Evolutionary conservation across 345 rosid genomes (phyloP).

Genomic region (Geranium brycei): DNA sequence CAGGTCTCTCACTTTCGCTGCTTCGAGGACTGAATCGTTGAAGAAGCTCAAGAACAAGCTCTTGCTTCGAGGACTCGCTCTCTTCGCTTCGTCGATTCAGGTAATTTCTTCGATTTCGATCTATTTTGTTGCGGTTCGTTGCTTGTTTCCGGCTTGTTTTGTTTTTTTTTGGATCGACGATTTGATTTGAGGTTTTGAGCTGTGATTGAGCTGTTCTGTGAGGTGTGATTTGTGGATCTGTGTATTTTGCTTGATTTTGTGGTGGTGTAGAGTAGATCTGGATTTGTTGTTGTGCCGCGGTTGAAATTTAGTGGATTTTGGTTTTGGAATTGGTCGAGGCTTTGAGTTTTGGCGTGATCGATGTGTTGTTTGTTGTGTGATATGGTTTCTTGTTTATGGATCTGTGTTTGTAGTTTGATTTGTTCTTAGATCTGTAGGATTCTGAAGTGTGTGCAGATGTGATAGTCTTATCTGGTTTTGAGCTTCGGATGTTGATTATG

Average conservation of each 20-base stretch:
- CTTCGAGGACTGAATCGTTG: not conserved
- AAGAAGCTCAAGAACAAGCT: not conserved
- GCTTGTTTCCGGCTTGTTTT: not conserved
- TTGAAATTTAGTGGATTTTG: not conserved
- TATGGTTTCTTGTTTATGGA: conserved; percentile 10
- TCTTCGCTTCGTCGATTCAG: not conserved
- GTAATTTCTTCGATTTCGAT: not conserved
- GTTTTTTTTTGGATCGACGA: no score
- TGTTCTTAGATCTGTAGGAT: not conserved
- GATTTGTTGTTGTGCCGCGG: not conserved
- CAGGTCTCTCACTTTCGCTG: not conserved
- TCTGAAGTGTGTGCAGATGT: not conserved
- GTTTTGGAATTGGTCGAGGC: not conserved
- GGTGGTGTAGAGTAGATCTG: conserved; percentile 18
- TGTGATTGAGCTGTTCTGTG: not conserved
- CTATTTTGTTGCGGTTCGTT: not conserved
- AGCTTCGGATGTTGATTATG: not conserved
- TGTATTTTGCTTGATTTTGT: not conserved
- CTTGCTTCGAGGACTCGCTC: not conserved
- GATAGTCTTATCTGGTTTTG: not conserved
- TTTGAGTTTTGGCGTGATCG: not conserved
- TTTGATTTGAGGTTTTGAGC: no score
- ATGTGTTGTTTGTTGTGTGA: conserved; percentile 9
- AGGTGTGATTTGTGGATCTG: conserved; percentile 6
- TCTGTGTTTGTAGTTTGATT: conserved; percentile 4